Evolutionary conservation across 2,329 filamentous ascomycete genomes (phyloP), one percentile per base, ranked within the genome.

Genomic region (Pseudovirgaria hyperparasitica): DNA sequence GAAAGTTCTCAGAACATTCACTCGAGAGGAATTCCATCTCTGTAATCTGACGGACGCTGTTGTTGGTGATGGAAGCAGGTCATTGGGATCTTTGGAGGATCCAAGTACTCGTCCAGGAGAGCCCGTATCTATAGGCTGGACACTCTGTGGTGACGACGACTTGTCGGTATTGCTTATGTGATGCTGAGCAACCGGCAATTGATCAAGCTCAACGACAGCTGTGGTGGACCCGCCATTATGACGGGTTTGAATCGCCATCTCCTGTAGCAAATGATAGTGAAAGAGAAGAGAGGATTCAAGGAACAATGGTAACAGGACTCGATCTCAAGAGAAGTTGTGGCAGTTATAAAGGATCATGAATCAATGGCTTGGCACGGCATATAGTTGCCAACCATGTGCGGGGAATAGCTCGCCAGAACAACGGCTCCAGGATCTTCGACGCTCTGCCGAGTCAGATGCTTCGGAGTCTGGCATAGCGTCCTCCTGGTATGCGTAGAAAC

Each of bases 11-110:
- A 58, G 72, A 4, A 68, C 52, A 43, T 76, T 81, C 22, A 60
- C 57, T 6, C 54, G 48, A 0, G 76, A 65, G n/a, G 56, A 52
- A 40, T 80, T 80, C 78, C 77, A 82, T 48, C 48, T 56, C 41
- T 77, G 67, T 10, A 58, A 41, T 29, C 56, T 52, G 16, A 48
- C 48, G 5, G 52, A 39, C 1, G 55, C 53, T 1, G 55, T 62
- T 0, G 55, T 60, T 2, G 63, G 63, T 6, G 60, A 58, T 0
- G 63, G 62, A 0, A 65, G 43, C 12, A 42, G 52, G 25, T 59
- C 58, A n/a, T 48, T 35, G 1, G 46, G 43, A 22, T 50, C 45
- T 22, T 43, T 30, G 26, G 38, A 23, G 11, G 22, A 11, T 17
- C 18, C 24, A 16, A 10, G 16, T 16, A 11, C 10, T 11, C 15